A percentile compares a stretch with the other conserved stretches of the same genome.
Evolutionary conservation across 2,329 filamentous ascomycete species (phyloP).

Genomic region (Tolypocladium ophioglossoides): DNA sequence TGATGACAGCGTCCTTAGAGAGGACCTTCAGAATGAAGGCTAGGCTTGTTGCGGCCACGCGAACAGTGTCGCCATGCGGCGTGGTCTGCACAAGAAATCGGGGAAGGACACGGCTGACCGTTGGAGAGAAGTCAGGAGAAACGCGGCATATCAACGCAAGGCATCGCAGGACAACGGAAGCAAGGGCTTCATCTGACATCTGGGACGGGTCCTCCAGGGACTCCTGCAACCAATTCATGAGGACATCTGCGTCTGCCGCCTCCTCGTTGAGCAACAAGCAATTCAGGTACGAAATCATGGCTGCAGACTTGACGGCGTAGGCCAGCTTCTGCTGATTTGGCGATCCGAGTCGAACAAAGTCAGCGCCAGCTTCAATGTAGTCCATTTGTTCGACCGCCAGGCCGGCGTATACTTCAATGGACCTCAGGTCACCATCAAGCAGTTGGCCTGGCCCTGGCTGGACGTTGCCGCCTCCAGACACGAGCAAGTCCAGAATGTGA

Average conservation of each 20-base stretch:
- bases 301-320: conserved; percentile 73
- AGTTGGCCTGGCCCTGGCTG: conserved; percentile 20
- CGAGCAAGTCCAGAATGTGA: conserved; percentile 65
- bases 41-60: conserved; percentile 72
- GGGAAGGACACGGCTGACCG: conserved; percentile 68
- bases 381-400: conserved; percentile 76
- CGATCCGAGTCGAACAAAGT: conserved; percentile 74
- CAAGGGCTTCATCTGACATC: conserved; percentile 70
- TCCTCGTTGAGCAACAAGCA: conserved; percentile 77
- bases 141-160: conserved; percentile 74
- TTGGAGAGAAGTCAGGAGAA: conserved; percentile 61
- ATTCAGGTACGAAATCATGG: conserved; percentile 74
- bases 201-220: conserved; percentile 68
- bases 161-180: conserved; percentile 66
- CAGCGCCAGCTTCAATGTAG: conserved; percentile 76
- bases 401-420: conserved; percentile 54
- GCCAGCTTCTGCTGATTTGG: conserved; percentile 79
- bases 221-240: conserved; percentile 80
- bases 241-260: conserved; percentile 63
- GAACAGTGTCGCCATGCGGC: conserved; percentile 57
- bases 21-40: conserved; percentile 71
- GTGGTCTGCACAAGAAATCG: conserved; percentile 81
- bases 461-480: conserved; percentile 43
- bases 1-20: conserved; percentile 88
- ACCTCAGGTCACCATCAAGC: conserved; percentile 41